A percentile compares a stretch with the other conserved stretches of the same genome.
Conservation (phyloP, 768 basidiomycete genomes). For the Leccinum sublutescens region DNA sequence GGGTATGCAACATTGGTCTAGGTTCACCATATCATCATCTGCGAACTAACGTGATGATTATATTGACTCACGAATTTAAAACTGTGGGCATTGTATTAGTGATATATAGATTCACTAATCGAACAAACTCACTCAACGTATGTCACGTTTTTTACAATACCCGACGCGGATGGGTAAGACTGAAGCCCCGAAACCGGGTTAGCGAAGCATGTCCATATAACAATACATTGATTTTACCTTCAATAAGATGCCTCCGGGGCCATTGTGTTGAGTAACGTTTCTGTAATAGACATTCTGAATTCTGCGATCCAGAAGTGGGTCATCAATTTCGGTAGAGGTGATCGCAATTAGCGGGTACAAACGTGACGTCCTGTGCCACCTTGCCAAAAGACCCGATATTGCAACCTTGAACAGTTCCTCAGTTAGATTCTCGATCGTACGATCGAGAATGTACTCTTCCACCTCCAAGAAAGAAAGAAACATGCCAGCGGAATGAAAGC, state of each 20-base stretch:
- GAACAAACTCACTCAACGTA: constrained; percentile 9
- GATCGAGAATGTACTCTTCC: no score
- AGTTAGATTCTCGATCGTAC: not conserved
- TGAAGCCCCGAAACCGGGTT: not conserved
- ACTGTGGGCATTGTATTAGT: not conserved
- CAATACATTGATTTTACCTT: constrained; percentile 2
- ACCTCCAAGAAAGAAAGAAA: not conserved
- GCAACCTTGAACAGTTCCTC: constrained; percentile 5
- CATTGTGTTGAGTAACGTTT: not conserved
- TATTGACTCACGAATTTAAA: constrained; percentile 12
- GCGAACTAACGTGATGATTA: not conserved
- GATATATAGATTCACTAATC: not conserved
- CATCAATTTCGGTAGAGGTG: not conserved
- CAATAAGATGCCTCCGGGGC: constrained; percentile 3
- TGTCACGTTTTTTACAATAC: constrained; percentile 10
- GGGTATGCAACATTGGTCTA: constrained; percentile 5
- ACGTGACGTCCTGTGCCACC: not conserved
- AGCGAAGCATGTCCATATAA: not conserved
- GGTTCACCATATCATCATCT: not conserved
- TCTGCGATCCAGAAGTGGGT: not conserved
- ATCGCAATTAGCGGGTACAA: not conserved
- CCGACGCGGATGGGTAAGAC: constrained; percentile 11
- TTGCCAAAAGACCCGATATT: constrained; percentile 15
- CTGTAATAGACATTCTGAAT: constrained; percentile 12
- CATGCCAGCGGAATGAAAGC: constrained; percentile 7